Evolutionary conservation across 345 rosid species (phyloP).

Genomic region (Clausena lansium): DNA sequence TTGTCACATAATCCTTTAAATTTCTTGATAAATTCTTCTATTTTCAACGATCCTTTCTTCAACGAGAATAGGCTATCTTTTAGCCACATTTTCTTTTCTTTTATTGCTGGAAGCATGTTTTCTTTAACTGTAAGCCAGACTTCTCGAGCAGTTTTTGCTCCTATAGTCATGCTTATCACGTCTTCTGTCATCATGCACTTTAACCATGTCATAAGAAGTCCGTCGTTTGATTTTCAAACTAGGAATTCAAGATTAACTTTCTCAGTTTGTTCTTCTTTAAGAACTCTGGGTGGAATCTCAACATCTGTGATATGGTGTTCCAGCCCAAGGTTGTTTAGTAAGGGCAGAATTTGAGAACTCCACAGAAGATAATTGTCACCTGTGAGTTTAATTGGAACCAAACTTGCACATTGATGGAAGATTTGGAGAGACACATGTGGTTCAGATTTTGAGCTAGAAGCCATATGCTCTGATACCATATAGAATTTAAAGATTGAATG

Average conservation of each 20-base stretch:
- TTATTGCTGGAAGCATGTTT: too few relatives aligned
- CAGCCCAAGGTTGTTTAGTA: neutral
- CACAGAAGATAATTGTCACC: neutral
- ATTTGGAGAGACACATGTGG: neutral
- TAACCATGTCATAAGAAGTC: neutral
- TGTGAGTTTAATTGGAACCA: neutral
- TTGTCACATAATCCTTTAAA: neutral
- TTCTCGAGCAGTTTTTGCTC: too few relatives aligned
- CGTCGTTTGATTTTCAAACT: neutral
- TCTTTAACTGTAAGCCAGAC: too few relatives aligned
- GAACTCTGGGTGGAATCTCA: neutral
- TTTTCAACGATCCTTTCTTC: too few relatives aligned
- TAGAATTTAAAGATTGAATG: neutral
- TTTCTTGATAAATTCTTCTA: too few relatives aligned
- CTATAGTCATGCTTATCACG: too few relatives aligned
- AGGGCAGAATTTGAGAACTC: neutral
- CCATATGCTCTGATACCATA: neutral
- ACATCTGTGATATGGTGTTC: neutral
- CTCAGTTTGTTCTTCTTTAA: neutral
- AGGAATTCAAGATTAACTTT: neutral
- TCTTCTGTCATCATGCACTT: too few relatives aligned
- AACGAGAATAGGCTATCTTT: too few relatives aligned
- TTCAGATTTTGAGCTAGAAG: neutral
- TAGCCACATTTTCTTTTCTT: too few relatives aligned
- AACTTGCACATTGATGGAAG: neutral